Conservation (phyloP, 768 basidiomycete genomes). For the Calvatia gigantea region DNA sequence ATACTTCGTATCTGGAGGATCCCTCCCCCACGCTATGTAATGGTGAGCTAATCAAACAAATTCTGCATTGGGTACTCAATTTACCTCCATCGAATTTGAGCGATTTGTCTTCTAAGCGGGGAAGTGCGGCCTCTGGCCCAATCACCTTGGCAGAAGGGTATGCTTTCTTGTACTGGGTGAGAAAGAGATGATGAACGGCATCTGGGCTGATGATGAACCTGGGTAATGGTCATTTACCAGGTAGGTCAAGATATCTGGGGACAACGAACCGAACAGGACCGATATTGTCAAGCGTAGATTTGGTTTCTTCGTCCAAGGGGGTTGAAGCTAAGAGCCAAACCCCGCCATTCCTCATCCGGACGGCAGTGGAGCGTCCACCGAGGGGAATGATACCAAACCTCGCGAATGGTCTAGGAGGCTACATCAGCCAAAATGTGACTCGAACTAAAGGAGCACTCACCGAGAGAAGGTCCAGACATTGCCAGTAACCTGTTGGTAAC, state of each 20-base stretch:
- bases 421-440: not conserved
- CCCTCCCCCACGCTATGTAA: slow-evolving; percentile 53
- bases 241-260: not conserved
- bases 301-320: slow-evolving; percentile 64
- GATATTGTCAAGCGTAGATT: slow-evolving; percentile 53
- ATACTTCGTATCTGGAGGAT: slow-evolving; percentile 59
- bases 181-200: slow-evolving; percentile 54
- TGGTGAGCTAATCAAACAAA: slow-evolving; percentile 2
- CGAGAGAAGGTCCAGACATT: slow-evolving; percentile 66
- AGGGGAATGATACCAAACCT: slow-evolving; percentile 67
- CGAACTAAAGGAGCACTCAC: slow-evolving; percentile 26
- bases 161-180: slow-evolving; percentile 62
- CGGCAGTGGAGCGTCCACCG: slow-evolving; percentile 82
- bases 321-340: slow-evolving; percentile 86
- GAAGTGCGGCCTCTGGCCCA: slow-evolving; percentile 54
- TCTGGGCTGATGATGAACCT: slow-evolving; percentile 62
- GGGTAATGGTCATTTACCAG: not conserved
- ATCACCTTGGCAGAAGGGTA: slow-evolving; percentile 72
- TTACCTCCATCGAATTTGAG: slow-evolving; percentile 65
- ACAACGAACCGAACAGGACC: slow-evolving; percentile 62
- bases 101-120: slow-evolving; percentile 48
- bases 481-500: slow-evolving; percentile 35
- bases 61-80: slow-evolving; percentile 15
- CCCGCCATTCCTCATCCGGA: slow-evolving; percentile 61
- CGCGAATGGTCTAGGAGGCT: slow-evolving; percentile 52